Evolutionary conservation across 805 yeast genomes (phyloP).

Genomic region (Starmerella sirachaensis): DNA sequence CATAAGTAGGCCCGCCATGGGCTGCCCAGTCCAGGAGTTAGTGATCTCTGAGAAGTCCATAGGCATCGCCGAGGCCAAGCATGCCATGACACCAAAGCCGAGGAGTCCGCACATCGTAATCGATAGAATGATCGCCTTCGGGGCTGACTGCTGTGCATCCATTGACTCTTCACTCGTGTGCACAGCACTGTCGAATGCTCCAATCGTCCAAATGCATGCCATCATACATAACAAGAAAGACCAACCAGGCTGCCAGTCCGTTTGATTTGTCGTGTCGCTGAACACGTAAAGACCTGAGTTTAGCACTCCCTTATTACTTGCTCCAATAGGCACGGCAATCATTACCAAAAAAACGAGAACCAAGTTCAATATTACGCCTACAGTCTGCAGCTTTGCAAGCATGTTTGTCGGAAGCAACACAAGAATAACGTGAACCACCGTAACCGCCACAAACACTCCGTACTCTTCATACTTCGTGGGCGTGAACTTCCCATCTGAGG

Average conservation of each 20-base stretch:
- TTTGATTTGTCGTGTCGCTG: conserved; percentile 38
- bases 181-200: conserved; percentile 59
- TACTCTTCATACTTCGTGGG: conserved; percentile 45
- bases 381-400: conserved; percentile 47
- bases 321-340: conserved; percentile 56
- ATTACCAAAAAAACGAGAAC: conserved; percentile 42
- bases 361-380: conserved; percentile 45
- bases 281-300: conserved; percentile 45
- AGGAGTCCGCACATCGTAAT: conserved; percentile 44
- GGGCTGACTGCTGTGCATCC: conserved; percentile 50
- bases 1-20: conserved; percentile 50
- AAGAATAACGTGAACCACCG: conserved; percentile 40
- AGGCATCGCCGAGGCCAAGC: conserved; percentile 37
- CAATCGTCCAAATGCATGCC: conserved; percentile 67
- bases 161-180: conserved; percentile 63
- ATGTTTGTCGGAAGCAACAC: conserved; percentile 47
- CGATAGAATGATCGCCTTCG: conserved; percentile 51
- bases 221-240: conserved; percentile 42
- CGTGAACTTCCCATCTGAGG: conserved; percentile 37
- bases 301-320: conserved; percentile 26
- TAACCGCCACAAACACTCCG: conserved; percentile 56
- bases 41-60: conserved; percentile 34
- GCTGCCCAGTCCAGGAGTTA: conserved; percentile 39
- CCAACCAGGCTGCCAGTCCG: conserved; percentile 53
- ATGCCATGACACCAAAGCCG: conserved; percentile 47